These are phyloP conservation scores for Ophiocordyceps camponoti-rufipedis DNA, from an alignment of 2,329 filamentous ascomycete species.

Conservation along the genomic window DNA sequence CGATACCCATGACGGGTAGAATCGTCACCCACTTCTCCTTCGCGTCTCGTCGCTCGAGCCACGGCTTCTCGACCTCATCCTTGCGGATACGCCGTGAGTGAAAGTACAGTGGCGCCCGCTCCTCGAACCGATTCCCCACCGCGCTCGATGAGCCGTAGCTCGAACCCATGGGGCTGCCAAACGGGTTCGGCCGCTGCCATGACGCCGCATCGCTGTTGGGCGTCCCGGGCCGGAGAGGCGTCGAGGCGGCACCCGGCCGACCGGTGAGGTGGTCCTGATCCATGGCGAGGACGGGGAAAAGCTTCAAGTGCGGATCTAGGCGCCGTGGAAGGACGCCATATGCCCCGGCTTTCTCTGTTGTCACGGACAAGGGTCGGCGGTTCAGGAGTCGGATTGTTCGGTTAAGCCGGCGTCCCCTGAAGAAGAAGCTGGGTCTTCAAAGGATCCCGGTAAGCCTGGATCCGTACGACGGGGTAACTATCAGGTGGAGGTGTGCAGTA, in stretches of 20 bases:
- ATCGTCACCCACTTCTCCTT: constrained; percentile 80
- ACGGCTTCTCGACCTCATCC: constrained; percentile 58
- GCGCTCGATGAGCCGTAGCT: constrained; percentile 27
- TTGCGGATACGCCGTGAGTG: constrained; percentile 56
- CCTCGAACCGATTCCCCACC: constrained; percentile 16
- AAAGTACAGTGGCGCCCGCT: constrained; percentile 40
- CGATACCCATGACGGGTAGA: constrained; percentile 53
- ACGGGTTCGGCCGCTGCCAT: constrained; percentile 24
- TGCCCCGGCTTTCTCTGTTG: too few relatives aligned
- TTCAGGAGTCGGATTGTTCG: too few relatives aligned
- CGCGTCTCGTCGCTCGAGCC: constrained; percentile 54
- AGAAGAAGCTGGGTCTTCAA: too few relatives aligned
- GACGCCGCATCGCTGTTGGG: constrained; percentile 19
- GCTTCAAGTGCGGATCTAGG: neutral
- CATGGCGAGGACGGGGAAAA: constrained; percentile 5
- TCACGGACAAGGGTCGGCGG: too few relatives aligned
- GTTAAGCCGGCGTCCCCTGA: too few relatives aligned
- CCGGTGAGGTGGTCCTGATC: constrained; percentile 8
- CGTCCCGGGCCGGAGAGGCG: constrained; percentile 21
- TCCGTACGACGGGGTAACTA: too few relatives aligned
- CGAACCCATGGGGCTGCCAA: constrained; percentile 25
- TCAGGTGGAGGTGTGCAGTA: too few relatives aligned
- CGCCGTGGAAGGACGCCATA: too few relatives aligned
- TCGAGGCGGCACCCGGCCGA: constrained; percentile 14
- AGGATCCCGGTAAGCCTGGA: too few relatives aligned